Base-by-base conservation (phyloP, 805 yeast genomes). In the Starmerella potacharoeniae region DNA sequence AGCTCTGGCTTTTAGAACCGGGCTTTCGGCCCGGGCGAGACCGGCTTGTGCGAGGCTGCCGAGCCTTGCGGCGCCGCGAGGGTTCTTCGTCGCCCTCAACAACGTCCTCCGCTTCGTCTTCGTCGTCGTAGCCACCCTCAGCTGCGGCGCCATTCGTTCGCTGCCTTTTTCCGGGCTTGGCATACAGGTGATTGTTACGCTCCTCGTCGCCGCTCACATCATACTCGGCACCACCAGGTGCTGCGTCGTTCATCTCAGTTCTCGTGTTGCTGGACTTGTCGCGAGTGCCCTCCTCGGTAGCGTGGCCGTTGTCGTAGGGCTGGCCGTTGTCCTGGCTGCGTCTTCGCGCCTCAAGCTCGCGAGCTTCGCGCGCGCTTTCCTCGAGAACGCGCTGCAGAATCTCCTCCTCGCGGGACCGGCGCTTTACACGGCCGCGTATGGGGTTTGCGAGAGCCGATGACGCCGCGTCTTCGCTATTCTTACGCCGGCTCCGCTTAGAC, bases 351-450 rank as follows among this genome's bases (percentile, higher is more conserved):
- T 56, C 54, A 56, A 62, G 53, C 52, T 62, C 54, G 44, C 59
- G 56, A 14, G 62, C 64, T 51, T 72, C 75, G 36, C 68, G 63
- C 6, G 68, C 70, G 17, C 70, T 64, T 51, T 71, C 73, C 58
- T 71, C 72, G 16, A 73, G 64, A 7, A 73, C 76, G 3, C 75
- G 66, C 40, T 69, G 69, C 46, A 73, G 63, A 10, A 69, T 68
- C 49, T 68, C 71, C 37, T 70, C 73, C 50, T 70, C 74, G 17
- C 74, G 65, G 39, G 69, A 63, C 45, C 70, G 58, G 17, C 74
- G 61, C 33, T 57, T 55, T 29, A 46, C 10, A 29, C 64, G 55
- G 22, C 52, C 48, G 22, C 54, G 43, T 6, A 33, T 42, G 39
- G 28, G n/a, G 29, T 40, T 13, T 36, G 43, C 42, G 3, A 45